These are phyloP conservation scores for Paramecium octaurelia DNA, from an alignment of 73 alveolate species.

Conservation along the genomic window DNA sequence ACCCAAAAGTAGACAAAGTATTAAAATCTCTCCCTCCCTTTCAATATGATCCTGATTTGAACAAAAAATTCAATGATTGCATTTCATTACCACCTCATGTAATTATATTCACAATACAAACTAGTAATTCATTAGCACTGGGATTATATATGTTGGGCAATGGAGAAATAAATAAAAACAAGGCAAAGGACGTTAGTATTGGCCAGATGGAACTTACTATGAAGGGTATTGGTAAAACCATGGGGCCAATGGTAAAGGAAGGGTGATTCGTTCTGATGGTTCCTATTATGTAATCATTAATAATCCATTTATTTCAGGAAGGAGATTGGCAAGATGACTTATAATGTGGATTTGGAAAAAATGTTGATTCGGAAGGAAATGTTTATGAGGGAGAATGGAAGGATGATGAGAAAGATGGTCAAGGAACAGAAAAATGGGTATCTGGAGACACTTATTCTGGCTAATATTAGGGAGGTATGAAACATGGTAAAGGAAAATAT, in stretches of 20 bases:
- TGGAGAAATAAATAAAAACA: slow-evolving; percentile 64
- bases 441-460: slow-evolving; percentile 78
- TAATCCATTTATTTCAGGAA: background rate
- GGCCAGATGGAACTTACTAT: slow-evolving; percentile 73
- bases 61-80: background rate
- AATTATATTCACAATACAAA: background rate
- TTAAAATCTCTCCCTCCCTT: background rate
- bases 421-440: slow-evolving; percentile 81
- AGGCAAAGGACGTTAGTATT: slow-evolving; percentile 66
- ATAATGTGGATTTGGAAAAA: slow-evolving; percentile 58
- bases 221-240: slow-evolving; percentile 80
- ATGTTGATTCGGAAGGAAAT: slow-evolving; percentile 61
- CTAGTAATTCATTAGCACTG: slow-evolving; percentile 22
- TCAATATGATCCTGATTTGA: background rate
- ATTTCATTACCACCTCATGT: background rate
- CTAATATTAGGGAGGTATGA: slow-evolving; percentile 49
- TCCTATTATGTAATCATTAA: slow-evolving; percentile 63
- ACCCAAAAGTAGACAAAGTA: background rate
- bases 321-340: slow-evolving; percentile 87
- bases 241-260: slow-evolving; percentile 58
- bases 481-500: slow-evolving; percentile 57
- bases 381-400: slow-evolving; percentile 82
- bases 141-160: slow-evolving; percentile 75
- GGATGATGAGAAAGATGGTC: slow-evolving; percentile 82
- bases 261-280: slow-evolving; percentile 73